These are phyloP conservation scores for Colletotrichum aenigma DNA, from an alignment of 2,329 filamentous ascomycete genomes.

Conservation along the genomic window DNA sequence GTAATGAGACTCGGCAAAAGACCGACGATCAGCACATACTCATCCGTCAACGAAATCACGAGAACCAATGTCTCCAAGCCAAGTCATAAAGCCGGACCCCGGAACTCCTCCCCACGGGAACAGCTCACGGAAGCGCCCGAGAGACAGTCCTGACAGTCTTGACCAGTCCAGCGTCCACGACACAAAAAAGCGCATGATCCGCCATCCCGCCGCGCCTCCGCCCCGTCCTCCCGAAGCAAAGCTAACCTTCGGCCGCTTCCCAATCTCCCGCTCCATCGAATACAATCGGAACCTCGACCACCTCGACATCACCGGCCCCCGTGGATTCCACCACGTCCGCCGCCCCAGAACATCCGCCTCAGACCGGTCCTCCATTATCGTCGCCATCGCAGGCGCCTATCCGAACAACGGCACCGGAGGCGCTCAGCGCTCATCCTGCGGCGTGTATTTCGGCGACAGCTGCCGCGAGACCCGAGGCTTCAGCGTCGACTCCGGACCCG, in stretches of 20 bases:
- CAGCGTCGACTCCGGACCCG: rapidly evolving
- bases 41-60: not conserved
- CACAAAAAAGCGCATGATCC: not conserved
- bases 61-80: not conserved
- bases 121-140: not conserved
- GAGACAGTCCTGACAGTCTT: not conserved
- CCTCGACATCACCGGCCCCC: not conserved
- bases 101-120: not conserved
- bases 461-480: not conserved
- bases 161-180: not conserved
- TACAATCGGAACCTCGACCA: not conserved
- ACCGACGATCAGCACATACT: not conserved
- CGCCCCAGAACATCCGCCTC: not conserved
- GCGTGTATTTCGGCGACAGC: not conserved
- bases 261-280: not conserved
- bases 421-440: not conserved
- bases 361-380: not conserved
- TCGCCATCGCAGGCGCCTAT: not conserved
- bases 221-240: not conserved
- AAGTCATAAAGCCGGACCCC: not conserved
- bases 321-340: not conserved
- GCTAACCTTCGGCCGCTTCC: not conserved
- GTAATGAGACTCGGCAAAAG: rapidly evolving
- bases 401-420: not conserved
- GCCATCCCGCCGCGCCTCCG: not conserved